A percentile compares a stretch with the other conserved stretches of the same genome.
These are phyloP conservation scores for Seminavis robusta DNA, from an alignment of 108 stramenopile species.

Conservation along the genomic window DNA sequence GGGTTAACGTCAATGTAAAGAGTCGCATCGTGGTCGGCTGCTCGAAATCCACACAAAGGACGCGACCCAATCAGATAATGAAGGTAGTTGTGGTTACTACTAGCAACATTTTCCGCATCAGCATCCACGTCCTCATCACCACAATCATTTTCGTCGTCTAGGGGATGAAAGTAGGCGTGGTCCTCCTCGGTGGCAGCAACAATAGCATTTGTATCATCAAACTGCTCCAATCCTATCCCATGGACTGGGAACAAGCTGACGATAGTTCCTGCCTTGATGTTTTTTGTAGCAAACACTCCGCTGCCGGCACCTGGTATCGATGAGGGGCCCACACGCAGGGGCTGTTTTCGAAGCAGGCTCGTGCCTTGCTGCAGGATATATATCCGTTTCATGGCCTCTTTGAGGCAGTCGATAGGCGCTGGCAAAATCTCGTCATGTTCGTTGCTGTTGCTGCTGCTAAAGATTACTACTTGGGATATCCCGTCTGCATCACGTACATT, in stretches of 20 bases:
- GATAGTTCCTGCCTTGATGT: slow-evolving; percentile 40
- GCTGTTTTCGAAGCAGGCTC: too few relatives aligned
- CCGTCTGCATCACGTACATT: too few relatives aligned
- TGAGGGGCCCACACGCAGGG: too few relatives aligned
- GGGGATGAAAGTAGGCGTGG: neutral
- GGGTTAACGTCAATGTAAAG: slow-evolving; percentile 43
- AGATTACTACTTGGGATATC: too few relatives aligned
- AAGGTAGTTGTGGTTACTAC: slow-evolving; percentile 24
- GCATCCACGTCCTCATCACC: neutral
- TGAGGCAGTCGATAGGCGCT: too few relatives aligned
- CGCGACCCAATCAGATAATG: slow-evolving; percentile 18
- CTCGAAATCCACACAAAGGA: neutral
- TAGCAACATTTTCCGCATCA: slow-evolving; percentile 23
- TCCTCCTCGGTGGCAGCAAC: slow-evolving; percentile 6
- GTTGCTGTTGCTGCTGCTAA: too few relatives aligned
- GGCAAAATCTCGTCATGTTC: too few relatives aligned
- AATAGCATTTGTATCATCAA: slow-evolving; percentile 7
- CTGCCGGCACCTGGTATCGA: slow-evolving; percentile 41
- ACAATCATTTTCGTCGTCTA: neutral
- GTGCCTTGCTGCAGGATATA: too few relatives aligned
- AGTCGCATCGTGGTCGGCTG: slow-evolving; percentile 16
- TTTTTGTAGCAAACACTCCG: slow-evolving; percentile 48
- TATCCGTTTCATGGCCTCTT: too few relatives aligned
- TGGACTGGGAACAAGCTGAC: slow-evolving; percentile 44
- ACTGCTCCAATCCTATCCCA: slow-evolving; percentile 32